A percentile compares a stretch with the other conserved stretches of the same genome.
These are phyloP conservation scores for Neofusicoccum cordaticola DNA, from an alignment of 2,329 filamentous ascomycete genomes.

Conservation along the genomic window DNA sequence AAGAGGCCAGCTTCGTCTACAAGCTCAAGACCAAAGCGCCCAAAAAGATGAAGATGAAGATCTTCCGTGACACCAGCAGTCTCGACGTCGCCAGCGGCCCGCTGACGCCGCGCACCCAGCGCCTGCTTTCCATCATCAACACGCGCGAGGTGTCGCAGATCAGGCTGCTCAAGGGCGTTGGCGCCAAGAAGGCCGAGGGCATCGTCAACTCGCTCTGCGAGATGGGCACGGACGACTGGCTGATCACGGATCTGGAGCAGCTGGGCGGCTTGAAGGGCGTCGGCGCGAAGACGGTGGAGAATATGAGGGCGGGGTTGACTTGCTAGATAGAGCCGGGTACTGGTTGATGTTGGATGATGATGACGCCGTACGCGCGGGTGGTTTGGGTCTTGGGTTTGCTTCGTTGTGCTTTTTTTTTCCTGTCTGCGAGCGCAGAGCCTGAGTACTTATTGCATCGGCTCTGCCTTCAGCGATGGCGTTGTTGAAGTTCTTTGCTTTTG, in stretches of 20 bases:
- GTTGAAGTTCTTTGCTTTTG: not conserved
- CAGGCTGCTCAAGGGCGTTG: constrained; percentile 66
- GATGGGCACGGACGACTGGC: constrained; percentile 32
- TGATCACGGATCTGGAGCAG: constrained; percentile 40
- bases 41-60: constrained; percentile 32
- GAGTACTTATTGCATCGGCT: not conserved
- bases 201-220: constrained; percentile 50
- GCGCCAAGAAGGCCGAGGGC: constrained; percentile 65
- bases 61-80: constrained; percentile 34
- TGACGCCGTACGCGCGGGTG: too few species aligned
- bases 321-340: not conserved
- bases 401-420: not conserved
- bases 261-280: constrained; percentile 49
- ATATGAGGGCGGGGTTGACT: constrained; percentile 44
- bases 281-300: constrained; percentile 50
- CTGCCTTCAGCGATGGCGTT: constrained; percentile 4
- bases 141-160: constrained; percentile 66
- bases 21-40: constrained; percentile 31
- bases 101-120: constrained; percentile 54
- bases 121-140: constrained; percentile 69
- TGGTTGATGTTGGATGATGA: not conserved
- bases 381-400: not conserved
- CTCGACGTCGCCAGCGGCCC: not conserved
- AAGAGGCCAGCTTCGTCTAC: constrained; percentile 37
- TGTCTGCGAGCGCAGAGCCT: not conserved